Percentiles rank a stretch among this genome's conserved stretches.
Conservation (phyloP, 768 basidiomycete genomes). For the Leccinum subgranulosum region DNA sequence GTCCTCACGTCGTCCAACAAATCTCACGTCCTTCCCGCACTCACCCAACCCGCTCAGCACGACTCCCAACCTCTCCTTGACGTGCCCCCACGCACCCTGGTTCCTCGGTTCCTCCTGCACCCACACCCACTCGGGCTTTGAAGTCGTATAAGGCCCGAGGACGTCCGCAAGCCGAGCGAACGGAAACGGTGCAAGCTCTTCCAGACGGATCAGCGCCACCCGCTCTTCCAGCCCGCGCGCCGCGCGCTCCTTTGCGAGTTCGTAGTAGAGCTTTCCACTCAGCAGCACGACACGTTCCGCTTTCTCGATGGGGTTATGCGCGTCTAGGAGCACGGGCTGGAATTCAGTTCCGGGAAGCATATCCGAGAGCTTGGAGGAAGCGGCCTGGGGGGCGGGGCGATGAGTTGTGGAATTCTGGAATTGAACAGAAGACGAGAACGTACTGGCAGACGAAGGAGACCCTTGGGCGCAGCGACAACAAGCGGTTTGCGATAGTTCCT, state of each 20-base stretch:
- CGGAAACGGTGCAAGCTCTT: constrained; percentile 89
- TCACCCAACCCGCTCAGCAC: constrained; percentile 45
- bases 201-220: constrained; percentile 73
- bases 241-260: constrained; percentile 69
- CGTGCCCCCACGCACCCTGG: constrained; percentile 78
- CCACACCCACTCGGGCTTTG: constrained; percentile 45
- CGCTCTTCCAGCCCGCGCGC: constrained; percentile 41
- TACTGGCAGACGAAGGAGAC: constrained; percentile 73
- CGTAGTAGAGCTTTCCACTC: constrained; percentile 87
- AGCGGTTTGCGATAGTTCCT: constrained; percentile 87
- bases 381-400: constrained; percentile 47
- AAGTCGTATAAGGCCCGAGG: constrained; percentile 44
- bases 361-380: constrained; percentile 64
- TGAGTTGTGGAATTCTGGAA: neutral
- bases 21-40: constrained; percentile 38
- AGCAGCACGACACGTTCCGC: constrained; percentile 70
- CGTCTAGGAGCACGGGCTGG: constrained; percentile 63
- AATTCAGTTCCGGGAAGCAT: constrained; percentile 59
- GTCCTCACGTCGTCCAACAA: constrained; percentile 67
- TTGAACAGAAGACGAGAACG: constrained; percentile 21
- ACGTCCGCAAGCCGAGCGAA: constrained; percentile 49
- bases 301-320: constrained; percentile 28
- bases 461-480: constrained; percentile 83
- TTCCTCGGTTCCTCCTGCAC: constrained; percentile 89
- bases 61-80: constrained; percentile 49